Evolutionary conservation across 31 red algal species (phyloP), one percentile per base, ranked within the genome.

Genomic region (Asparagopsis taxiformis): DNA sequence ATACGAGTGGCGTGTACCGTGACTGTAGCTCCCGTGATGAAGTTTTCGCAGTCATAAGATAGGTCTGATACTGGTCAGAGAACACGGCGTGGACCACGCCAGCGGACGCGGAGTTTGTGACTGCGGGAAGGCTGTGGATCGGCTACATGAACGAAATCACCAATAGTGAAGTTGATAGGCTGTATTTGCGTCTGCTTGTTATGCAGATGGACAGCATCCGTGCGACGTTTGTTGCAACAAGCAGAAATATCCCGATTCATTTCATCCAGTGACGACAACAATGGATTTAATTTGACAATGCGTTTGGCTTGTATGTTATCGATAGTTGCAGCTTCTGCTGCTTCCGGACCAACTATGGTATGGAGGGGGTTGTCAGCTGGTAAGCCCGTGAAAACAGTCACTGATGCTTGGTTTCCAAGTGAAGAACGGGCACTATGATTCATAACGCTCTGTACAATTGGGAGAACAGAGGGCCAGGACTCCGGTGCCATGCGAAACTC

Each of bases 391-490:
- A 75, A 2, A 3, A 17, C 24, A 23, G 21, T 59, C 28, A 35
- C 3, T 21, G 53, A 30, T 8, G 21, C 17, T 22, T 9, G 26
- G 55, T 60, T 75, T 39, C 55, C 55, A 22, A 75, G 52, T 7
- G 31, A 21, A 4, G 13, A 20, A 37, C 13, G 53, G 23, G n/a
- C 5, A 2, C 28, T 51, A 11, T 79, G 21, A 34, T 79, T 79
- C 0, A 79, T 8, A 54, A 59, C 55, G 25, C 23, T 51, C 32
- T 75, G 52, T 23, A 79, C 1, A 41, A 50, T 55, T 11, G 74
- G 74, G 34, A 79, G 46, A 49, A 81, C 64, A 46, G 49, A 31
- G n/a, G 76, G 76, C 64, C 62, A 69, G 9, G 36, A 44, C 20
- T 55, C 24, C 24, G 20, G 23, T 34, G 23, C 20, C 68, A 72